phyloP scores from a whole-genome alignment of 192 early-diverging fungal species.

The Mortierella alpina region DNA sequence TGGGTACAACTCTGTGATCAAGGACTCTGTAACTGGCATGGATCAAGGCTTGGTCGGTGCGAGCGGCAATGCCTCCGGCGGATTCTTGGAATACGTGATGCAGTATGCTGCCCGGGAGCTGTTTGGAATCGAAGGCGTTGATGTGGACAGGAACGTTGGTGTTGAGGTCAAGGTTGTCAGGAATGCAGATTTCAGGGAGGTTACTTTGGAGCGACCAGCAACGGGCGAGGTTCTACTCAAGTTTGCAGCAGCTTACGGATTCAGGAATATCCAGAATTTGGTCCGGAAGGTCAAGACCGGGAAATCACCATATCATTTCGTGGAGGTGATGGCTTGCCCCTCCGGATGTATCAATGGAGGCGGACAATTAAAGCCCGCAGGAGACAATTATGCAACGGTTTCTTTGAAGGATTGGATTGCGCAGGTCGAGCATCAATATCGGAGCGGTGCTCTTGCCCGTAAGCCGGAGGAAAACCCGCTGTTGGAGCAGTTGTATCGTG shows the following conservation, averaged over 20 bases:
- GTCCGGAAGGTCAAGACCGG: slow-evolving; percentile 94
- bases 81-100: slow-evolving; percentile 90
- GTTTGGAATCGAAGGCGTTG: slow-evolving; percentile 74
- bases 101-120: slow-evolving; percentile 82
- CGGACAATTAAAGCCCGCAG: slow-evolving; percentile 83
- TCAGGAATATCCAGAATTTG: slow-evolving; percentile 97
- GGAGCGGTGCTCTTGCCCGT: slow-evolving; percentile 55
- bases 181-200: slow-evolving; percentile 86
- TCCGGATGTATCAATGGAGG: slow-evolving; percentile 98
- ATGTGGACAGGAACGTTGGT: slow-evolving; percentile 61
- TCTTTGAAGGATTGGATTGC: slow-evolving; percentile 82
- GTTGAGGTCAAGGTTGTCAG: slow-evolving; percentile 79
- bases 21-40: slow-evolving; percentile 31
- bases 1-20: slow-evolving; percentile 55
- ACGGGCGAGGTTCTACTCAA: slow-evolving; percentile 65
- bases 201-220: slow-evolving; percentile 59
- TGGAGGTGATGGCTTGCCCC: slow-evolving; percentile 98
- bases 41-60: slow-evolving; percentile 65
- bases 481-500: slow-evolving; percentile 74
- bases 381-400: slow-evolving; percentile 51
- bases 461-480: slow-evolving; percentile 76
- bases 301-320: slow-evolving; percentile 84
- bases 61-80: slow-evolving; percentile 89
- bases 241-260: slow-evolving; percentile 94
- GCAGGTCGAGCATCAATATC: slow-evolving; percentile 76